A percentile compares a stretch with the other conserved stretches of the same genome.
Evolutionary conservation across 2,329 filamentous ascomycete species (phyloP).

Genomic region (Fusarium liriodendri): DNA sequence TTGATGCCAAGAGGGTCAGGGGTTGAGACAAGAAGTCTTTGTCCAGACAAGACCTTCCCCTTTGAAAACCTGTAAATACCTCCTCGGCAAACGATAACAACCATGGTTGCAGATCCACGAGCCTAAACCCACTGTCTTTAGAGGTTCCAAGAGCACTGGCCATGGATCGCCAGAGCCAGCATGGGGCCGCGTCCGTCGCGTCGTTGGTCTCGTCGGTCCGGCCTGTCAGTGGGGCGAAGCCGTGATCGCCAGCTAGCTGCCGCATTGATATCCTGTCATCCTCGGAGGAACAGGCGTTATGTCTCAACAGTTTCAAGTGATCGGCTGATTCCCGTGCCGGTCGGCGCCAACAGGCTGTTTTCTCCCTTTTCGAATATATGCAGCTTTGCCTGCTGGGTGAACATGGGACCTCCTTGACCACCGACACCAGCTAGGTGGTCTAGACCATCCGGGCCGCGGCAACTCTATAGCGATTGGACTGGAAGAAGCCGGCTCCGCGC

Average conservation of each 20-base stretch:
- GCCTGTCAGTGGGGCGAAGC: not conserved
- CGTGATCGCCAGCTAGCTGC: not conserved
- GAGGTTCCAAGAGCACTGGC: not conserved
- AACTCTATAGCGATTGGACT: constrained; percentile 10
- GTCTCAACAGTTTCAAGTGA: constrained; percentile 11
- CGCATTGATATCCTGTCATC: not conserved
- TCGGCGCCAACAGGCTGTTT: not conserved
- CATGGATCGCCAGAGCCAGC: not conserved
- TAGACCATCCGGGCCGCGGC: constrained; percentile 8
- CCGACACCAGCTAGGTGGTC: constrained; percentile 3
- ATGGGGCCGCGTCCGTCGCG: not conserved
- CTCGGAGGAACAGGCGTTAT: constrained; percentile 1
- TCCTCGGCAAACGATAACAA: not conserved
- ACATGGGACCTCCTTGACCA: constrained; percentile 6
- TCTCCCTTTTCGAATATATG: constrained; percentile 13
- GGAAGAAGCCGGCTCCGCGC: constrained; percentile 1
- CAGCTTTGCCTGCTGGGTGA: constrained; percentile 2
- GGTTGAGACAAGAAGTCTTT: not conserved
- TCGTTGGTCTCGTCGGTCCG: not conserved
- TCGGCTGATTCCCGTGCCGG: not conserved
- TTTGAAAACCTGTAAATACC: not conserved
- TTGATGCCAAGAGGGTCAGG: not conserved
- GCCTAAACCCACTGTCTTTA: not conserved
- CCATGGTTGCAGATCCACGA: constrained; percentile 2
- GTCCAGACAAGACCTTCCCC: not conserved